Evolutionary conservation across 1,284 basidiomycete genomes (phyloP).

Genomic region (Stygiomarasmius scandens): DNA sequence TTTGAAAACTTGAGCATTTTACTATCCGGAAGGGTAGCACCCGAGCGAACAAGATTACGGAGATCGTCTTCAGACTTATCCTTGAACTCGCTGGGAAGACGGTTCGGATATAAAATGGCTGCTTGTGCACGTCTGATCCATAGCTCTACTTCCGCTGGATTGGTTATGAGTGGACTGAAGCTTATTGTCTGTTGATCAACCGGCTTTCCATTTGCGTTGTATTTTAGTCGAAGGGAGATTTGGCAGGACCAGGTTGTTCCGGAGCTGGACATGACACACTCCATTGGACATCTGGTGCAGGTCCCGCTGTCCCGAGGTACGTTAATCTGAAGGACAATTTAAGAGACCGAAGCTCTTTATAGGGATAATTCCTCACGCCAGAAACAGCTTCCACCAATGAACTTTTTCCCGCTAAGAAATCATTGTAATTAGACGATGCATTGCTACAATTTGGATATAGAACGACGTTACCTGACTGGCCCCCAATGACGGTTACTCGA

Average conservation of each 20-base stretch:
- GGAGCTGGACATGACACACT: conserved; percentile 49
- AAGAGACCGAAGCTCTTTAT: neutral
- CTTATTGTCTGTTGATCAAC: conserved; percentile 8
- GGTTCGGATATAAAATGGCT: conserved; percentile 53
- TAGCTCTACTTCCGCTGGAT: conserved; percentile 48
- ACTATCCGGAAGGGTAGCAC: conserved; percentile 8
- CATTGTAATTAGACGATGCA: neutral
- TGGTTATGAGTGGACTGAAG: conserved; percentile 42
- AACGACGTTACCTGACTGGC: conserved; percentile 64
- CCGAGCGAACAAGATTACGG: conserved; percentile 20
- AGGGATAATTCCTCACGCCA: conserved; percentile 43
- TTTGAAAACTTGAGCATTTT: conserved; percentile 51
- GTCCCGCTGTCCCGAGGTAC: conserved; percentile 63
- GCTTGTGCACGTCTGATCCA: conserved; percentile 63
- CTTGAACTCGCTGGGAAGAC: conserved; percentile 34
- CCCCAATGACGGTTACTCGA: conserved; percentile 56
- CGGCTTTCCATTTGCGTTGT: conserved; percentile 31
- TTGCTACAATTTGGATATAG: conserved; percentile 13
- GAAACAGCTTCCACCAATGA: conserved; percentile 62
- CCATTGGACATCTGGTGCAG: conserved; percentile 63
- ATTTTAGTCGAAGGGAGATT: conserved; percentile 47
- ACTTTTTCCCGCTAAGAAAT: conserved; percentile 56
- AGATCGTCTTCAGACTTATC: conserved; percentile 34
- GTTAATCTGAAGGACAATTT: conserved; percentile 43
- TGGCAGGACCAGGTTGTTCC: conserved; percentile 51